A percentile compares a stretch with the other conserved stretches of the same genome.
Evolutionary conservation across 1,284 basidiomycete species (phyloP).

Genomic region (Nidula niveotomentosa): DNA sequence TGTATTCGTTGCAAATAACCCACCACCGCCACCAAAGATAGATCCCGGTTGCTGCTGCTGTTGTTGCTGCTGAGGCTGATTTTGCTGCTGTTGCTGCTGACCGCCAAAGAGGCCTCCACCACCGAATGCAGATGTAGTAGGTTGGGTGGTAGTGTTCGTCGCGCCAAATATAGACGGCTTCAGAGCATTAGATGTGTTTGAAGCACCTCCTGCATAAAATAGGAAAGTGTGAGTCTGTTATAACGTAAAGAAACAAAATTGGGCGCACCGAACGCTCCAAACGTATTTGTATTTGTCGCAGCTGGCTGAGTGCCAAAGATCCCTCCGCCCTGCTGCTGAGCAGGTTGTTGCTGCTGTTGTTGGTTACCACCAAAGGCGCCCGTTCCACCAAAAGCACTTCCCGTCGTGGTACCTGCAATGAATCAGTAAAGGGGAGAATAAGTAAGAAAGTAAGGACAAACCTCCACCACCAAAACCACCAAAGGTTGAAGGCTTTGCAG

Average conservation of each 20-base stretch:
- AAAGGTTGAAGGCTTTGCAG: constrained; percentile 36
- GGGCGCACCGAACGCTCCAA: constrained; percentile 18
- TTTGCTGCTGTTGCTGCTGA: constrained; percentile 21
- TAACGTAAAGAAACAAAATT: not conserved
- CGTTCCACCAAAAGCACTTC: constrained; percentile 35
- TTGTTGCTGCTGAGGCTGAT: constrained; percentile 26
- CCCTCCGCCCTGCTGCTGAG: constrained; percentile 19
- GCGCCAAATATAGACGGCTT: constrained; percentile 18
- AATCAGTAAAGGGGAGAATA: constrained; percentile 9
- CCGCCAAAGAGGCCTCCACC: constrained; percentile 17
- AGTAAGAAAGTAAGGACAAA: constrained; percentile 1
- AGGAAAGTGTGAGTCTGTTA: no score
- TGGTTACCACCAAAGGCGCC: constrained; percentile 21
- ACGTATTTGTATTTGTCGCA: constrained; percentile 13
- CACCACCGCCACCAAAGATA: constrained; percentile 17
- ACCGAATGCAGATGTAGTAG: constrained; percentile 18
- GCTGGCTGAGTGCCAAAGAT: constrained; percentile 20
- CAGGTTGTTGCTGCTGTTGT: constrained; percentile 25
- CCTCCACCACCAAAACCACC: constrained; percentile 43
- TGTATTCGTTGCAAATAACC: constrained; percentile 13
- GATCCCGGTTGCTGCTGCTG: constrained; percentile 19
- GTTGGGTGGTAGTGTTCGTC: constrained; percentile 10
- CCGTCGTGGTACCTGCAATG: constrained; percentile 27
- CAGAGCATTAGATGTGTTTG: constrained; percentile 6
- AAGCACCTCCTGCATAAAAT: not conserved